These are phyloP conservation scores for Nicotiana paniculata DNA, from an alignment of 257 asterid species.

Conservation along the genomic window DNA sequence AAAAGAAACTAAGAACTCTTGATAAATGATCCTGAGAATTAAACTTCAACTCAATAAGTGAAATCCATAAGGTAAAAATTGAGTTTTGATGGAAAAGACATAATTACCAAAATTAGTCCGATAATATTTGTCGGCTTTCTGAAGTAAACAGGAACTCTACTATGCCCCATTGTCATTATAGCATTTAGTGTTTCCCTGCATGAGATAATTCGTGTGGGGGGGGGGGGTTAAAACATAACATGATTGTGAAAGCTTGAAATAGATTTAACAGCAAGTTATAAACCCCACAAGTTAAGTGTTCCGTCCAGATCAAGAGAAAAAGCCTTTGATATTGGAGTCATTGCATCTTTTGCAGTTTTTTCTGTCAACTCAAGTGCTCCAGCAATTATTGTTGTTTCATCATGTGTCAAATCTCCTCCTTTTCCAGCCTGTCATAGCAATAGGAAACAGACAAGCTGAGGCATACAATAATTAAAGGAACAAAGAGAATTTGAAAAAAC, in stretches of 20 bases:
- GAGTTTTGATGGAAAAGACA: conserved; percentile 5
- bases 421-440: conserved; percentile 70
- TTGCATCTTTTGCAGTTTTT: conserved; percentile 94
- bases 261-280: conserved; percentile 14
- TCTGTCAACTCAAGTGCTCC: conserved; percentile 91
- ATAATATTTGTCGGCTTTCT: conserved; percentile 69
- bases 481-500: not conserved
- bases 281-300: conserved; percentile 81
- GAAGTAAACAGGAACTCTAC: conserved; percentile 87
- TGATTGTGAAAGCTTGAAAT: not conserved
- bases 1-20: not conserved
- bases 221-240: conserved; percentile 1
- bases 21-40: conserved; percentile 1
- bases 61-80: not conserved
- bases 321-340: conserved; percentile 95
- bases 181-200: conserved; percentile 86
- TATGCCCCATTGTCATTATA: conserved; percentile 94
- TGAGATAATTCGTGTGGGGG: not conserved
- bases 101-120: conserved; percentile 82
- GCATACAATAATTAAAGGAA: not conserved
- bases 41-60: not conserved
- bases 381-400: conserved; percentile 94
- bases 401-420: conserved; percentile 98
- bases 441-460: conserved; percentile 10
- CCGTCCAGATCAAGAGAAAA: conserved; percentile 91